A percentile compares a stretch with the other conserved stretches of the same genome.
Evolutionary conservation across 257 asterid species (phyloP).

Genomic region (Solanum sparsipilum): DNA sequence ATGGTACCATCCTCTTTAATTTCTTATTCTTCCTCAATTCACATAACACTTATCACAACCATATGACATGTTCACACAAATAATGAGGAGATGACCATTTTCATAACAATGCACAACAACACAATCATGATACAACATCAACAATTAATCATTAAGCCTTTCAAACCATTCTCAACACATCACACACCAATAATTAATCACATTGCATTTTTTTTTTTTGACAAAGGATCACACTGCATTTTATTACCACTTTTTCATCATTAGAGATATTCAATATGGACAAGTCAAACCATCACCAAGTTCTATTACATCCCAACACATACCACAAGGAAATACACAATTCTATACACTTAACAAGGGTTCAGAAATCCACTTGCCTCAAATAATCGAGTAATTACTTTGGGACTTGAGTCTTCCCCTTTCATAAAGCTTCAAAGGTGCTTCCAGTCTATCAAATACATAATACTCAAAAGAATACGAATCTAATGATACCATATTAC

Average conservation of each 20-base stretch:
- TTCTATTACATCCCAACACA: background rate
- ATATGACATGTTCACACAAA: background rate
- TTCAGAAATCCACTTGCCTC: background rate
- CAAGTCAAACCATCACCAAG: background rate
- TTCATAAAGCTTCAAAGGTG: background rate
- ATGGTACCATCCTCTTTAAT: background rate
- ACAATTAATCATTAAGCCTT: background rate
- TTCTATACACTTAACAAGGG: background rate
- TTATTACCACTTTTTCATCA: background rate
- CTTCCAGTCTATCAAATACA: background rate
- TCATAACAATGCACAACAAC: background rate
- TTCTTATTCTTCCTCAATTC: background rate
- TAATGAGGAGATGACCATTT: background rate
- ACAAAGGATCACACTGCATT: background rate
- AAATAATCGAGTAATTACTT: background rate
- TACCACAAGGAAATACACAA: background rate
- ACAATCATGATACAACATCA: background rate
- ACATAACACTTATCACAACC: background rate
- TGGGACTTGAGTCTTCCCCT: background rate
- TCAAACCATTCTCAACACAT: background rate
- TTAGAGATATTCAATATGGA: background rate
- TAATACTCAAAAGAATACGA: background rate
- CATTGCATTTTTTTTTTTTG: no score
- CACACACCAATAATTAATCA: background rate
- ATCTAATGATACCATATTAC: background rate